A percentile compares a stretch with the other conserved stretches of the same genome.
These are phyloP conservation scores for Tausonia pullulans DNA, from an alignment of 1,284 basidiomycete species.

Conservation along the genomic window DNA sequence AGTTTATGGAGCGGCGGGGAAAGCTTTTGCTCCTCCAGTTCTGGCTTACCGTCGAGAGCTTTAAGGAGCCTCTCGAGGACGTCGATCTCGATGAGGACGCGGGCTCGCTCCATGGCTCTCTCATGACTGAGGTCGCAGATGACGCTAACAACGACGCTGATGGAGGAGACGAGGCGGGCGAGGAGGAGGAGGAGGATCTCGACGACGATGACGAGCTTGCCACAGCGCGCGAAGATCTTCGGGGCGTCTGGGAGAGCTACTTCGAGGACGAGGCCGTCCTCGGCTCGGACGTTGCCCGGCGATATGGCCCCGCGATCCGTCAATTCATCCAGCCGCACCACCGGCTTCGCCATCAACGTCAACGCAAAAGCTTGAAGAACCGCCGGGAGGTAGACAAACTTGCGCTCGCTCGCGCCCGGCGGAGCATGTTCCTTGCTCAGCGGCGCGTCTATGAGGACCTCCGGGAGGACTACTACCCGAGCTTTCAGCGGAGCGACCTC, in stretches of 20 bases:
- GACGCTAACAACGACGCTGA: slow-evolving; percentile 10
- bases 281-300: slow-evolving; percentile 45
- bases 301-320: slow-evolving; percentile 57
- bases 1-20: slow-evolving; percentile 86
- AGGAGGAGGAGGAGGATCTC: slow-evolving; percentile 50
- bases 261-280: slow-evolving; percentile 45
- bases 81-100: slow-evolving; percentile 9
- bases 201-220: slow-evolving; percentile 45
- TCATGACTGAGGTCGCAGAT: not conserved
- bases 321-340: slow-evolving; percentile 41
- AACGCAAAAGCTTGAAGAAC: slow-evolving; percentile 19
- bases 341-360: no score
- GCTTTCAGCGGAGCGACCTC: slow-evolving; percentile 73
- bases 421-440: slow-evolving; percentile 72
- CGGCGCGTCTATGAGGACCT: slow-evolving; percentile 73
- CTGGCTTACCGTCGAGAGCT: slow-evolving; percentile 92
- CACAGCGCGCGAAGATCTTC: slow-evolving; percentile 69
- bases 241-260: slow-evolving; percentile 75
- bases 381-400: no score
- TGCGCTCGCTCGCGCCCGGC: slow-evolving; percentile 32
- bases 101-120: no score
- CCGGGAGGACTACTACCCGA: slow-evolving; percentile 82
- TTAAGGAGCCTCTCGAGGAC: slow-evolving; percentile 84
- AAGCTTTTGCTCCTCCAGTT: slow-evolving; percentile 83
- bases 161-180: not conserved